These are phyloP conservation scores for Solanum arcanum DNA, from an alignment of 257 asterid species.

Conservation along the genomic window DNA sequence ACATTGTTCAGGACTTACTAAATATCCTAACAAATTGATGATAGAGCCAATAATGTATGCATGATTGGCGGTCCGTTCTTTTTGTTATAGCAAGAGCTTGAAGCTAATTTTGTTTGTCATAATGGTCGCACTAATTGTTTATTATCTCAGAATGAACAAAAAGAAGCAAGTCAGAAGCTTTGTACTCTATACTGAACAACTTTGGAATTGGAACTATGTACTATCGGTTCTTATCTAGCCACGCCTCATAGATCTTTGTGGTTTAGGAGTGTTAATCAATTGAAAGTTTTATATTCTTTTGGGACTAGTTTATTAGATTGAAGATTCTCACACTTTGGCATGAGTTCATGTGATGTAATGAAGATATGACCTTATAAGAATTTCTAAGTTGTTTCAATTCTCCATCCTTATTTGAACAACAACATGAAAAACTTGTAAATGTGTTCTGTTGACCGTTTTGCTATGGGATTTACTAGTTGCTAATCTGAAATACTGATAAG, in stretches of 20 bases:
- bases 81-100: not conserved
- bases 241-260: not conserved
- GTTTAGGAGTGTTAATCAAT: not conserved
- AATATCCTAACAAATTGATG: not conserved
- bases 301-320: not conserved
- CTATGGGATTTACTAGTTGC: not conserved
- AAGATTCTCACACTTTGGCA: not conserved
- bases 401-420: not conserved
- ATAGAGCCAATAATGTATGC: not conserved
- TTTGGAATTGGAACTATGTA: not conserved
- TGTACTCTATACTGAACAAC: not conserved
- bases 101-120: not conserved
- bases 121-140: not conserved
- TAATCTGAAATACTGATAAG: not conserved
- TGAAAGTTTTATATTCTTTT: not conserved
- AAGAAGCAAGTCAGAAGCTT: not conserved
- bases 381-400: not conserved
- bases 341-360: not conserved
- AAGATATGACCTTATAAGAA: not conserved
- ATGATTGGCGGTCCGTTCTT: not conserved
- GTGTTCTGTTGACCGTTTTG: not conserved
- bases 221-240: not conserved
- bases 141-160: not conserved
- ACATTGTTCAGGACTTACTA: not conserved
- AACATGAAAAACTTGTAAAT: not conserved